A percentile compares a stretch with the other conserved stretches of the same genome.
Conservation (phyloP, 768 basidiomycete genomes). For the Mrakia frigida region DNA sequence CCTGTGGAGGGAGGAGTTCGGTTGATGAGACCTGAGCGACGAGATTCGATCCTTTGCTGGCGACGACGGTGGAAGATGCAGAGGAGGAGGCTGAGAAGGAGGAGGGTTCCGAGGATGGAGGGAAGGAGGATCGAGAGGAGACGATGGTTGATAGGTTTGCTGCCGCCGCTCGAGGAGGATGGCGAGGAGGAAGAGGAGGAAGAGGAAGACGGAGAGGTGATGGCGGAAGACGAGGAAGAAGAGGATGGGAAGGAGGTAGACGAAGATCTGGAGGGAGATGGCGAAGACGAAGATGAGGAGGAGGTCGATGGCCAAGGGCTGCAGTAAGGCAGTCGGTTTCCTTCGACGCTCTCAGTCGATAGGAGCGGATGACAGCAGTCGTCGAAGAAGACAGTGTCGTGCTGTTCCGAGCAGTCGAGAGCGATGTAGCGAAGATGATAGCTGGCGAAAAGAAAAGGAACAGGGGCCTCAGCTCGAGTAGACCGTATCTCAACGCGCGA, state of each 20-base stretch:
- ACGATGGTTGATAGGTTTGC: not conserved
- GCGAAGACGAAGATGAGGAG: conserved; percentile 2
- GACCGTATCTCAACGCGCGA: not conserved
- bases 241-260: not conserved
- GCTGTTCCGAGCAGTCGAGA: not conserved
- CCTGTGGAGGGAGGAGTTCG: not conserved
- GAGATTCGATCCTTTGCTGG: not conserved
- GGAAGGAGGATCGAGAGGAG: conserved; percentile 9
- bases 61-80: conserved; percentile 6
- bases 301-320: conserved; percentile 1
- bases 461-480: not conserved
- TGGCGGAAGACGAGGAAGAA: not conserved
- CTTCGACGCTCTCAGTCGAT: not conserved
- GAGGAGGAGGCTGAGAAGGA: not conserved
- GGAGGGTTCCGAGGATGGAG: not conserved
- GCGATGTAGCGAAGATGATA: not conserved
- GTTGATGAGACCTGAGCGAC: not conserved
- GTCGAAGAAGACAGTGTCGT: not conserved
- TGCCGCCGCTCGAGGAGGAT: not conserved
- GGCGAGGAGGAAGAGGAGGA: not conserved
- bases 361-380: conserved; percentile 1
- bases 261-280: not conserved
- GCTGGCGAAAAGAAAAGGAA: not conserved
- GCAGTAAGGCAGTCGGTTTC: not conserved
- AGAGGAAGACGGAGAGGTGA: not conserved